Base-by-base conservation (phyloP, 805 yeast species). In the Wilhelminamyces savonicus region DNA sequence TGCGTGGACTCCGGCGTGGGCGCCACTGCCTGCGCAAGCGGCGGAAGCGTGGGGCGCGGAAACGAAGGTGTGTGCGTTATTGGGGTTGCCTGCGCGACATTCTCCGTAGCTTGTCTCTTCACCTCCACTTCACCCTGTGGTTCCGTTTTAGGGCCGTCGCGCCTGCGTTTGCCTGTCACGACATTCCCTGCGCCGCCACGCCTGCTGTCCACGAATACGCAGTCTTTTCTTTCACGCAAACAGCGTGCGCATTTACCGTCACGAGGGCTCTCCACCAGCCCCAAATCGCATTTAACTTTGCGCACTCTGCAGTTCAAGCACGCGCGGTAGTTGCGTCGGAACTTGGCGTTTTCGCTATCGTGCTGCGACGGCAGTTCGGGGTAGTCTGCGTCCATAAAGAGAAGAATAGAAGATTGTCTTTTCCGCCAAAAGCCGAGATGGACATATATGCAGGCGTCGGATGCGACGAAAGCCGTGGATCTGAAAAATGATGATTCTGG, bases 171-270 rank as follows among this genome's bases (percentile, higher is more conserved):
- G 16, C 9, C 15, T 21, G 16, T 6, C 26, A n/a, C 11, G 21
- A 7, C 35, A 13, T 36, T 35, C 16, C 21, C 35, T 5, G 37
- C 27, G 3, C 43, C 48, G 13, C 66, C 62, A 23, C 65, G 37
- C 32, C 49, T 55, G 15, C 52, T 44, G 14, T 63, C 68, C 7
- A 65, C 70, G 49, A 83, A 76, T 11, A 79, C 77, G 56, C 97
- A 88, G 42, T 80, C 86, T 41, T 74, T 74, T 11, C 94, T 65
- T 48, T 88, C 96, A 25, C 97, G 66, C 36, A 71, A 68, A 47
- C 97, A 88, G 28, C 97, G 60, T 2, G 75, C 78, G 64, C 97
- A 88, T 3, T 94, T 92, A 3, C 94, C 92, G 4, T 74, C 76
- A 26, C 67, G 65, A 0, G 94, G 94, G 36, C 69, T 69, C 28